These are phyloP conservation scores for Ceratorhiza oryzae-sativae DNA, from an alignment of 1,284 basidiomycete species.

Conservation along the genomic window DNA sequence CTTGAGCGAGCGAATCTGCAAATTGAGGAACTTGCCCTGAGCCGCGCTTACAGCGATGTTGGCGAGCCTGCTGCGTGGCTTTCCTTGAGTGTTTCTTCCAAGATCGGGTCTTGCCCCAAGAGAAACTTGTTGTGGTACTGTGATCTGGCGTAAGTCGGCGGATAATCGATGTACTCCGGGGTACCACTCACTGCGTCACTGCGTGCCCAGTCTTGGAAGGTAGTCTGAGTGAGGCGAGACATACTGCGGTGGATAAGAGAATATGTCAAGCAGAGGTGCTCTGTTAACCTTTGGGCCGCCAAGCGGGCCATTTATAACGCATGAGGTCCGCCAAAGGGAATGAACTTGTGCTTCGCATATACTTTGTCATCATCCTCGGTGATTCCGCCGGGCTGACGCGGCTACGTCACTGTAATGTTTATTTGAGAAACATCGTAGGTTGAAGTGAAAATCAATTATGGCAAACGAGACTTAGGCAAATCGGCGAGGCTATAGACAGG, in stretches of 20 bases:
- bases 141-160: not conserved
- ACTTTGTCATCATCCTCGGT: not conserved
- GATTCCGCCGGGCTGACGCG: not conserved
- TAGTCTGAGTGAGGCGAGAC: constrained; percentile 14
- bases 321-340: too few species aligned
- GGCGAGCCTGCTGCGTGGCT: constrained; percentile 57
- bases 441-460: too few species aligned
- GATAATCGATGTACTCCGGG: not conserved
- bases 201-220: constrained; percentile 57
- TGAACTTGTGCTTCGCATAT: not conserved
- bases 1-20: constrained; percentile 57
- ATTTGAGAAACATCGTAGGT: too few species aligned
- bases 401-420: not conserved
- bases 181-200: constrained; percentile 51
- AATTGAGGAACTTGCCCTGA: constrained; percentile 64
- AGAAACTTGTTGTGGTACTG: constrained; percentile 65
- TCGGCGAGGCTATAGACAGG: too few species aligned
- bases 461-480: too few species aligned
- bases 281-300: not conserved
- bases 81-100: constrained; percentile 57
- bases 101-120: constrained; percentile 55
- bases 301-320: not conserved
- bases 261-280: not conserved
- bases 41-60: constrained; percentile 62
- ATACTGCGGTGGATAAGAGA: not conserved